These are phyloP conservation scores for Cercospora nicotianae DNA, from an alignment of 2,329 filamentous ascomycete species.

Conservation along the genomic window DNA sequence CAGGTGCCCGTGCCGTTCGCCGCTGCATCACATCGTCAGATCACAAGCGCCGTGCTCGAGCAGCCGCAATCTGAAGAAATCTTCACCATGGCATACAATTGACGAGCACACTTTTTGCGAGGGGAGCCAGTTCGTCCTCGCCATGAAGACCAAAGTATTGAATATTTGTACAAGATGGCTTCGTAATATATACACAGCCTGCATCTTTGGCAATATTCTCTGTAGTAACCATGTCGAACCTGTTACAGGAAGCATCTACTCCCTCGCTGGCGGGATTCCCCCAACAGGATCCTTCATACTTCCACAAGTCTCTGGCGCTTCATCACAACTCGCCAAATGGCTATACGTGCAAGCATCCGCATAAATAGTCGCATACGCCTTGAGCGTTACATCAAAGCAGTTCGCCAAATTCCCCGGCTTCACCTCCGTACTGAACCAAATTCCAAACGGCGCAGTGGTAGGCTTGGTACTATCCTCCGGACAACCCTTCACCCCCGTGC, in stretches of 20 bases:
- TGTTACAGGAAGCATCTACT: not conserved
- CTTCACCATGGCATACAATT: no score
- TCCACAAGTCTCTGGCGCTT: not conserved
- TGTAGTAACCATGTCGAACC: no score
- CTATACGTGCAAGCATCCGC: not conserved
- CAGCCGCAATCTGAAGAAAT: no score
- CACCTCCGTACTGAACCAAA: not conserved
- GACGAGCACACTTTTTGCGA: no score
- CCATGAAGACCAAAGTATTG: not conserved
- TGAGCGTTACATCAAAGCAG: not conserved
- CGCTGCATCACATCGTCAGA: not conserved
- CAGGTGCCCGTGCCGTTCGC: not conserved
- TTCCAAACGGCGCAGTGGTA: not conserved
- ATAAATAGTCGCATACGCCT: not conserved
- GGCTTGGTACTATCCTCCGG: not conserved
- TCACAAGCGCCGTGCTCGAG: no score
- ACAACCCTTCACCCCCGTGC: not conserved
- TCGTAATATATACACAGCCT: not conserved
- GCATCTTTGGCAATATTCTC: no score
- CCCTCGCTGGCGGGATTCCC: not conserved
- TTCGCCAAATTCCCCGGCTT: not conserved
- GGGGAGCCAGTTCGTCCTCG: no score
- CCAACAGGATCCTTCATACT: not conserved
- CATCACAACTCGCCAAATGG: not conserved
- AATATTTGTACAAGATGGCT: not conserved